Percentiles rank a stretch among this genome's conserved stretches.
These are phyloP conservation scores for Elaeis oleifera DNA, from an alignment of 202 grass and related monocot species.

Conservation along the genomic window DNA sequence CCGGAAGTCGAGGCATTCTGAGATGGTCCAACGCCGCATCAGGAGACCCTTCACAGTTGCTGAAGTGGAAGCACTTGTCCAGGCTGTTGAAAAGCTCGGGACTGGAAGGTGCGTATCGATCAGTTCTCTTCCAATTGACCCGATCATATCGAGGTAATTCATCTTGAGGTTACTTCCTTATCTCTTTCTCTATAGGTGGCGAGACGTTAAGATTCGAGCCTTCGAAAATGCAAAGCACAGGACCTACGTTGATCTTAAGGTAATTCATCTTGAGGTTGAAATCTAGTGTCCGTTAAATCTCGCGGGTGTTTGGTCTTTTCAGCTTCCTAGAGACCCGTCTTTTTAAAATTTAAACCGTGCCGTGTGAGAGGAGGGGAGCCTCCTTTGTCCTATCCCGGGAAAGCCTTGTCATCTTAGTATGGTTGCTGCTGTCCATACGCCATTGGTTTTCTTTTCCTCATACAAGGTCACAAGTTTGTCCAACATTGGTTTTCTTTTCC, in stretches of 20 bases:
- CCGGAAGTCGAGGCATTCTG: conserved; percentile 4
- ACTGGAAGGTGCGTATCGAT: conserved; percentile 60
- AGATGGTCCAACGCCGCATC: conserved; percentile 43
- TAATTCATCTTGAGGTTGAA: conserved; percentile 13
- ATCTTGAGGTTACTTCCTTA: conserved; percentile 2
- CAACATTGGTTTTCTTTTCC: no score
- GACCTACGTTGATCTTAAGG: conserved; percentile 91
- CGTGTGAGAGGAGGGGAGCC: no score
- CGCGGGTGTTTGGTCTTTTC: no score
- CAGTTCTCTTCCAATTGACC: conserved; percentile 8
- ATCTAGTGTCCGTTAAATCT: no score
- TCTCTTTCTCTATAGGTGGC: conserved; percentile 52
- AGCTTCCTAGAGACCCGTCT: no score
- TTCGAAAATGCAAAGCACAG: conserved; percentile 59
- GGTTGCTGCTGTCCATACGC: background rate
- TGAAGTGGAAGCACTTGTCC: conserved; percentile 66
- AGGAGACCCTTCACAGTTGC: conserved; percentile 62
- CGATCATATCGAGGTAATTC: background rate
- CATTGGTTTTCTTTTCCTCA: background rate
- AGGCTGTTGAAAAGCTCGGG: conserved; percentile 65
- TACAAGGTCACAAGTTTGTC: background rate
- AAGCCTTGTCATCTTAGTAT: background rate
- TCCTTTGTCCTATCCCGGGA: background rate
- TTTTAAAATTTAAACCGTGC: no score
- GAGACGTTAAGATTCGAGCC: conserved; percentile 62